Conservation (phyloP, 495 filamentous ascomycete genomes). For the Tuber aestivum region DNA sequence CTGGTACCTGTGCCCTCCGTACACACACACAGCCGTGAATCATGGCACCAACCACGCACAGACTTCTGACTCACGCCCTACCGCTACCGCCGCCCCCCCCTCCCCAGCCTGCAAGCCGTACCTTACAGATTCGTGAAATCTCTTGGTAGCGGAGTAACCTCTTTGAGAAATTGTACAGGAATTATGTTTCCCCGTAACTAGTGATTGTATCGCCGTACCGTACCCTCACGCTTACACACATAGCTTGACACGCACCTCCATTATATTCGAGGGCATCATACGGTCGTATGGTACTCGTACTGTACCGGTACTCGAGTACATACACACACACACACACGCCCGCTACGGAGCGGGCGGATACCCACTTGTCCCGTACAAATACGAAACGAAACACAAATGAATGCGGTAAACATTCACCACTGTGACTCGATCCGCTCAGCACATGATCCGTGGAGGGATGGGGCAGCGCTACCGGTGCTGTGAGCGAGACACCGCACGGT, state of each 20-base stretch:
- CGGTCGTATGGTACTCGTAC: neutral
- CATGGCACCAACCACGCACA: neutral
- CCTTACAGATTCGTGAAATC: neutral
- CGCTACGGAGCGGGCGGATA: neutral
- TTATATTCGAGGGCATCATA: neutral
- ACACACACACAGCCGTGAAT: neutral
- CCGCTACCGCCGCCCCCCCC: neutral
- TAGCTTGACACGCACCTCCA: neutral
- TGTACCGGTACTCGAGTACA: no score
- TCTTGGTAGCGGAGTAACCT: neutral
- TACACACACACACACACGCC: neutral
- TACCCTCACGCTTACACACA: no score
- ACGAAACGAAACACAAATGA: neutral
- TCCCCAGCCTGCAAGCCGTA: conserved; percentile 1
- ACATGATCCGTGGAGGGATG: neutral
- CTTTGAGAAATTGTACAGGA: neutral
- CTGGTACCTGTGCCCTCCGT: neutral
- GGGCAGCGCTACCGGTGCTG: neutral
- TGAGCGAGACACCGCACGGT: no score
- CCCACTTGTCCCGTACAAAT: neutral
- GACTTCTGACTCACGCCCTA: neutral
- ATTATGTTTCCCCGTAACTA: no score
- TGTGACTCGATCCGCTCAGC: neutral
- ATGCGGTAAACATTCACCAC: neutral
- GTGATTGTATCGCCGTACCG: neutral